Percentiles rank a stretch among this genome's conserved stretches.
These are phyloP conservation scores for Epichloe glyceriae DNA, from an alignment of 2,329 filamentous ascomycete species.

Conservation along the genomic window DNA sequence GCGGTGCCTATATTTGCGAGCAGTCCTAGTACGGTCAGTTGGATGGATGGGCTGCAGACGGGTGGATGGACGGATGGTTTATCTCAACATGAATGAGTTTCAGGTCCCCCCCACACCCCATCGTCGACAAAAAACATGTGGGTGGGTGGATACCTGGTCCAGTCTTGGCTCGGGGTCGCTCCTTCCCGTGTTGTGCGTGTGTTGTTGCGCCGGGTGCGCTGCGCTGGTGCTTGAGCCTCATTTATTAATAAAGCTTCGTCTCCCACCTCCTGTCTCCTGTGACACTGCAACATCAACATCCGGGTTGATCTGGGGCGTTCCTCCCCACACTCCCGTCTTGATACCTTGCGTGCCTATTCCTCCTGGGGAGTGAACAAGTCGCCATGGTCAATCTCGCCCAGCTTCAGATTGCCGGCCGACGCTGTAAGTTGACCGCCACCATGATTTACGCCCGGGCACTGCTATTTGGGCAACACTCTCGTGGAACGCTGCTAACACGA, in stretches of 20 bases:
- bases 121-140: not conserved
- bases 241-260: not conserved
- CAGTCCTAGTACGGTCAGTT: not conserved
- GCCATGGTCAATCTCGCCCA: slow-evolving; percentile 2
- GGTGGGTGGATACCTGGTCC: not conserved
- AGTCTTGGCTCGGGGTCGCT: not conserved
- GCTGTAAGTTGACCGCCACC: not conserved
- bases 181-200: not conserved
- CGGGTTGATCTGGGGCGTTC: not conserved
- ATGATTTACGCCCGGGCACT: not conserved
- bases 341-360: not conserved
- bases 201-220: too few species aligned
- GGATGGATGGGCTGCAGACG: too few species aligned
- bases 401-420: not conserved
- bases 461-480: too few species aligned
- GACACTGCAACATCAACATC: not conserved
- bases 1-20: not conserved
- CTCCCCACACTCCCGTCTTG: not conserved
- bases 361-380: not conserved
- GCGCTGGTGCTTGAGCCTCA: not conserved
- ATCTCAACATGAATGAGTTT: too few species aligned
- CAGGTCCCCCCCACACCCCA: too few species aligned
- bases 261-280: not conserved
- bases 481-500: not conserved
- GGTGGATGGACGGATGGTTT: not conserved